These are phyloP conservation scores for Tephrocybe sp. DNA, from an alignment of 768 basidiomycete species.

Conservation along the genomic window DNA sequence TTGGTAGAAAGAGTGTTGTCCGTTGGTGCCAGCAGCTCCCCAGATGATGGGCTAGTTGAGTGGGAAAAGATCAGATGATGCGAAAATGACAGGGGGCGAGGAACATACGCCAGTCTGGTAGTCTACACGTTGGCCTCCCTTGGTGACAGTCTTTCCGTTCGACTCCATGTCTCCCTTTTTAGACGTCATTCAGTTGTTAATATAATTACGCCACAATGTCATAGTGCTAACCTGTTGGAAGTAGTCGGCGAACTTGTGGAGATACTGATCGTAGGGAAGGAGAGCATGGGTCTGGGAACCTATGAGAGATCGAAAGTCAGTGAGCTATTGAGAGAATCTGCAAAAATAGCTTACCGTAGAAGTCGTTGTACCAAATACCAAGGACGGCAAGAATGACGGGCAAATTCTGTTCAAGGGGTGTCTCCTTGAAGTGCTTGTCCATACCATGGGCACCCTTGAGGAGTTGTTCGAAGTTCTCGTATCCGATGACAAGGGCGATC, in stretches of 20 bases:
- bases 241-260: conserved; percentile 99
- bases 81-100: conserved; percentile 1
- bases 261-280: conserved; percentile 97
- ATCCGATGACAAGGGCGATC: conserved; percentile 91
- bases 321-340: neutral
- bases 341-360: conserved; percentile 63
- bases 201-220: neutral
- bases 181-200: neutral
- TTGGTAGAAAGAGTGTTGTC: conserved; percentile 99
- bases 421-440: conserved; percentile 94
- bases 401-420: conserved; percentile 85
- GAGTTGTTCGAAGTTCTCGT: conserved; percentile 88
- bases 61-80: conserved; percentile 1
- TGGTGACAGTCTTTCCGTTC: conserved; percentile 96
- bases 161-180: conserved; percentile 95
- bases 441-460: conserved; percentile 93
- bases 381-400: conserved; percentile 87
- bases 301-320: conserved; percentile 21
- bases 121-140: conserved; percentile 85
- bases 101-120: conserved; percentile 91
- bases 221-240: conserved; percentile 77
- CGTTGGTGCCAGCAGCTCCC: conserved; percentile 98
- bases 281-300: conserved; percentile 93
- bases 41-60: conserved; percentile 86
- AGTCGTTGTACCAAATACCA: conserved; percentile 99